phyloP scores from a whole-genome alignment of 78 protist species.

The Andalucia godoyi region DNA sequence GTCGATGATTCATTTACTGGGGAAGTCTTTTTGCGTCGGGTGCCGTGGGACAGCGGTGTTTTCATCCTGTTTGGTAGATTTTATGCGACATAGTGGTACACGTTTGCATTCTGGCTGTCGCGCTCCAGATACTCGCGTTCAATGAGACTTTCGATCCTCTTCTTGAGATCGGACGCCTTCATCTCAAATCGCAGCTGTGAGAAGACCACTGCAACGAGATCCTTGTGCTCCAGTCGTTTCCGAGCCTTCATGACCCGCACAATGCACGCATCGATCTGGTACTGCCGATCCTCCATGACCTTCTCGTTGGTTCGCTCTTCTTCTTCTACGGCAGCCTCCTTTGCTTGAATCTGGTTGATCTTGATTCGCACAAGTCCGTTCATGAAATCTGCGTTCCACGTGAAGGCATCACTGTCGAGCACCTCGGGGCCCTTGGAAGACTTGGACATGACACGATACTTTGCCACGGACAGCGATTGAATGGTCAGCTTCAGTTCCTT shows the following conservation, averaged over 20 bases:
- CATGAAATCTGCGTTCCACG: slow-evolving; percentile 50
- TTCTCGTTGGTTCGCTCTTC: slow-evolving; percentile 45
- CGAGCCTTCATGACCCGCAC: slow-evolving; percentile 94
- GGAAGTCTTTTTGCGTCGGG: too few relatives aligned
- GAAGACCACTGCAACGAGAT: slow-evolving; percentile 57
- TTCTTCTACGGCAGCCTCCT: slow-evolving; percentile 77
- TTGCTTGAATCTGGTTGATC: slow-evolving; percentile 71
- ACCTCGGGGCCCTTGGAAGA: slow-evolving; percentile 8
- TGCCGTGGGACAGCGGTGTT: too few relatives aligned
- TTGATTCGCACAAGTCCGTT: slow-evolving; percentile 47
- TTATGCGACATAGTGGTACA: slow-evolving; percentile 77
- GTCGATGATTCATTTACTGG: too few relatives aligned
- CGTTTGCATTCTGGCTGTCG: slow-evolving; percentile 42
- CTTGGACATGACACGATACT: slow-evolving; percentile 23
- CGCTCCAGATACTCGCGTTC: slow-evolving; percentile 91
- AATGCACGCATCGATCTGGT: slow-evolving; percentile 78
- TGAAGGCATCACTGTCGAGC: slow-evolving; percentile 50
- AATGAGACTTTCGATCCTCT: slow-evolving; percentile 81
- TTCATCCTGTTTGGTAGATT: too few relatives aligned
- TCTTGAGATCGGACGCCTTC: slow-evolving; percentile 73
- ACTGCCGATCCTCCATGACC: slow-evolving; percentile 65
- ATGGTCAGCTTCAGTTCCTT: slow-evolving; percentile 56
- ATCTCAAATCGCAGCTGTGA: slow-evolving; percentile 70
- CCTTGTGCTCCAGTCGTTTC: slow-evolving; percentile 53
- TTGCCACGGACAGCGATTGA: slow-evolving; percentile 34